phyloP scores from a whole-genome alignment of 2,329 filamentous ascomycete species.

The Talaromyces piceae region DNA sequence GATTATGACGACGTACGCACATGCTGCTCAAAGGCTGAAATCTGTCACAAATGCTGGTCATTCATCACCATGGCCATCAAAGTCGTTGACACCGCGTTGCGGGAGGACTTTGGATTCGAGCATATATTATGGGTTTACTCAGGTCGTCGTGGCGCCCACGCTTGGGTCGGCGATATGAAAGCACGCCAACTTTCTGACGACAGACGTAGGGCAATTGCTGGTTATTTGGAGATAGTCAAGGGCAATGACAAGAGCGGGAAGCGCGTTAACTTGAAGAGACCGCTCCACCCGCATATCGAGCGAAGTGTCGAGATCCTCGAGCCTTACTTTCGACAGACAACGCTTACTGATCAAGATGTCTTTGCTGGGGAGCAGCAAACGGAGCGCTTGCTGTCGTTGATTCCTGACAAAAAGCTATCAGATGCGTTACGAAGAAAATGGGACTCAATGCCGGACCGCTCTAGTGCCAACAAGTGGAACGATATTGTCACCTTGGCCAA shows the following conservation, averaged over 20 bases:
- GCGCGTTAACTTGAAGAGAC: constrained; percentile 74
- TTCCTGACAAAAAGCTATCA: constrained; percentile 72
- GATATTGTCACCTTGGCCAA: constrained; percentile 86
- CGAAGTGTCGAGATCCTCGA: constrained; percentile 82
- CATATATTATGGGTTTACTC: constrained; percentile 99
- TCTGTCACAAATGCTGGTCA: constrained; percentile 89
- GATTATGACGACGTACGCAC: constrained; percentile 97
- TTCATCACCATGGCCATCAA: constrained; percentile 98
- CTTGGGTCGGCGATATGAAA: constrained; percentile 91
- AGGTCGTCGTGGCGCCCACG: constrained; percentile 90
- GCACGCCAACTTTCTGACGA: constrained; percentile 79
- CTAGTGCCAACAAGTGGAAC: constrained; percentile 78
- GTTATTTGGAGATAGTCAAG: constrained; percentile 83
- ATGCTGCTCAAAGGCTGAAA: constrained; percentile 88
- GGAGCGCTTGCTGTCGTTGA: constrained; percentile 70
- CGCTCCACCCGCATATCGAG: constrained; percentile 79
- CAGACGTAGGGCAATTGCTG: constrained; percentile 74
- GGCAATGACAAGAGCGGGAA: constrained; percentile 82
- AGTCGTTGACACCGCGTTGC: constrained; percentile 75
- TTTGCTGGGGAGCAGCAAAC: constrained; percentile 65
- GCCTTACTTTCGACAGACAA: constrained; percentile 72
- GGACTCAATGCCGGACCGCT: constrained; percentile 71
- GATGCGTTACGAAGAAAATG: constrained; percentile 82
- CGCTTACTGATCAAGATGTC: constrained; percentile 78
- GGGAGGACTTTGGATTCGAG: constrained; percentile 92